Conservation (phyloP, 2,329 filamentous ascomycete genomes). For the Exophiala spinifera region DNA sequence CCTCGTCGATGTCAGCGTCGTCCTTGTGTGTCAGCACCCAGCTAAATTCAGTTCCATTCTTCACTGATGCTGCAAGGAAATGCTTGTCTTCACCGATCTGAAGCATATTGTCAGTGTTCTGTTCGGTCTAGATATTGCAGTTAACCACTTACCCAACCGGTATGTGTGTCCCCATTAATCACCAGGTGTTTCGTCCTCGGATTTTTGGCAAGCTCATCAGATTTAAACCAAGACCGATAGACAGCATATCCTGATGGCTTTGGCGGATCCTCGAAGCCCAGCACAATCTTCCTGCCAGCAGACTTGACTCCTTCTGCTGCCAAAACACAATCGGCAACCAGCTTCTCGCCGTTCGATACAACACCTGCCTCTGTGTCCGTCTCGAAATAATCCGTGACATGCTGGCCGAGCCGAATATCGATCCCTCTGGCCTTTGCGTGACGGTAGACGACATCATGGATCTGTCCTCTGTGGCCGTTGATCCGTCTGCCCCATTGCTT, state of each 20-base stretch:
- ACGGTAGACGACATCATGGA: slow-evolving; percentile 35
- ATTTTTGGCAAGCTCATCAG: slow-evolving; percentile 49
- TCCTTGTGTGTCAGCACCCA: slow-evolving; percentile 57
- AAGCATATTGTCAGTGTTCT: not conserved
- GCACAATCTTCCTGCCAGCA: slow-evolving; percentile 25
- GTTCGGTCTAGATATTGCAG: not conserved
- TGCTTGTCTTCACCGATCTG: slow-evolving; percentile 45
- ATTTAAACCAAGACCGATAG: slow-evolving; percentile 34
- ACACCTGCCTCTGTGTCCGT: slow-evolving; percentile 35
- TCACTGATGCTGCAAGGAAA: slow-evolving; percentile 52
- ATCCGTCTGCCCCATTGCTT: slow-evolving; percentile 33
- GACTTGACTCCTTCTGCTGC: slow-evolving; percentile 25
- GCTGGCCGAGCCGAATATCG: slow-evolving; percentile 32
- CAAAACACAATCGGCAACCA: slow-evolving; percentile 22
- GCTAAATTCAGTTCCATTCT: slow-evolving; percentile 51
- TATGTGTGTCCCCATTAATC: slow-evolving; percentile 50
- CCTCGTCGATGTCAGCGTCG: slow-evolving; percentile 50
- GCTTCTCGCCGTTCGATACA: slow-evolving; percentile 22
- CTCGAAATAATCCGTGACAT: slow-evolving; percentile 34
- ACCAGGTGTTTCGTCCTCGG: slow-evolving; percentile 55
- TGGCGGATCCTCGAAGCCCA: slow-evolving; percentile 35
- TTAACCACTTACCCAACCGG: slow-evolving; percentile 38
- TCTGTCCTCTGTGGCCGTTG: slow-evolving; percentile 37
- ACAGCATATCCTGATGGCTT: slow-evolving; percentile 35
- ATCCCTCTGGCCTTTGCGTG: slow-evolving; percentile 32